phyloP scores from a whole-genome alignment of 192 early-diverging fungal species.

The Umbelopsis isabellina region DNA sequence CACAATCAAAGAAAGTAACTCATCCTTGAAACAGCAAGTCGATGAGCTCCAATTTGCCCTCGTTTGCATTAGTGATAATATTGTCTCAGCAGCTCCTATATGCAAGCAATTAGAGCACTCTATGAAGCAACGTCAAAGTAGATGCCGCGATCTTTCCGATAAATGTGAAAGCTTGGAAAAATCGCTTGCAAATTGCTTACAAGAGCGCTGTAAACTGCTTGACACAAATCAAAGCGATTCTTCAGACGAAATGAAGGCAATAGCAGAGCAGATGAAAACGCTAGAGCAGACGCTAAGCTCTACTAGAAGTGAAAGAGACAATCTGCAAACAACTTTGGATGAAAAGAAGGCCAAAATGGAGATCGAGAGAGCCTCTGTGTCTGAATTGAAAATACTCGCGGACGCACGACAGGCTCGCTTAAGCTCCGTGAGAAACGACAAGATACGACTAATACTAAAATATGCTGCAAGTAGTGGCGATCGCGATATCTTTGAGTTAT shows the following conservation, averaged over 20 bases:
- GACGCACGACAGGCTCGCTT: slow-evolving; percentile 27
- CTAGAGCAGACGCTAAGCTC: slow-evolving; percentile 28
- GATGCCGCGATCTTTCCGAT: slow-evolving; percentile 17
- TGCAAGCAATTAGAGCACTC: slow-evolving; percentile 22
- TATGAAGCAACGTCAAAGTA: slow-evolving; percentile 22
- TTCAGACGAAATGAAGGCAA: slow-evolving; percentile 11
- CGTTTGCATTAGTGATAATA: slow-evolving; percentile 20
- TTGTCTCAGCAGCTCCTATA: slow-evolving; percentile 23
- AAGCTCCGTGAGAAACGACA: slow-evolving; percentile 3
- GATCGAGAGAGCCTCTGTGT: slow-evolving; percentile 16
- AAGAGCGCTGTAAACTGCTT: slow-evolving; percentile 12
- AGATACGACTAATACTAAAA: not conserved
- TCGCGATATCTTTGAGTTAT: slow-evolving; percentile 1
- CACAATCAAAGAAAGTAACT: slow-evolving; percentile 30
- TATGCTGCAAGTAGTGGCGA: not conserved
- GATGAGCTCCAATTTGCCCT: slow-evolving; percentile 31
- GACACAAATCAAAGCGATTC: not conserved
- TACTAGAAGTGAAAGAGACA: slow-evolving; percentile 34
- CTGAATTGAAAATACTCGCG: slow-evolving; percentile 18
- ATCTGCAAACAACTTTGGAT: slow-evolving; percentile 29
- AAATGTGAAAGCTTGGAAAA: slow-evolving; percentile 20
- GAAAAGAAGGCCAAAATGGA: slow-evolving; percentile 27
- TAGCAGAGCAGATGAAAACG: slow-evolving; percentile 19
- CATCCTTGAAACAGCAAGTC: slow-evolving; percentile 30
- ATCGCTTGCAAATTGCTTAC: slow-evolving; percentile 1